Evolutionary conservation across 2,329 filamentous ascomycete genomes (phyloP), one percentile per base, ranked within the genome.

Genomic region (Trichoderma aggressivum): DNA sequence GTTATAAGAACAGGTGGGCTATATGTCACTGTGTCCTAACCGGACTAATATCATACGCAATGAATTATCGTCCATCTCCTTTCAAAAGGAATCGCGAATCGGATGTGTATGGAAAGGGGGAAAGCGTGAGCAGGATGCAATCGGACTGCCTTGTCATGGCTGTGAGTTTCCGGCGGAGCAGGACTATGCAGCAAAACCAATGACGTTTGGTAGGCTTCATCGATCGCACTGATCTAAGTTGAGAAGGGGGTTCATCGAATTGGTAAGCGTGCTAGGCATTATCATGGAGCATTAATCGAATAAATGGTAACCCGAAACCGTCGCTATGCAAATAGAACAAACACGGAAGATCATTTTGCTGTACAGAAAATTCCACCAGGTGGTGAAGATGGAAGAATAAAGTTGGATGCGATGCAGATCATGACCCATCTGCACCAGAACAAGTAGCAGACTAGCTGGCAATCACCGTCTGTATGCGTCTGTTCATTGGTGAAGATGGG

Each of bases 401-500:
- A 50, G 18, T 24, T 36, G 62, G 18, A 16, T 12, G 39, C 32
- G 36, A 43, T 26, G 32, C 21, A 32, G 59, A 56, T 39, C 18
- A 39, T 36, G 24, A 14, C 24, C 10, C 10, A 26, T 39, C 55
- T n/a, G 26, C 28, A 16, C 26, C 50, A 55, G 36, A 43, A 24
- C 24, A 66, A 66, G 18, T 11, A 14, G 26, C 14, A 21, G 47
- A 34, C 60, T 80, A 89, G 76, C 82, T 86, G 72, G 90, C 88
- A 55, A 87, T 90, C 89, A 91, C 90, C 83, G 90, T 85, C 77
- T 89, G 88, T 83, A 90, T 85, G 70, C 88, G 84, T 74, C 79
- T 84, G 69, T 81, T 82, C 50, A 89, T 79, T 66, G 82, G 82
- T 60, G 84, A 84, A 5, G 86, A 83, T 5, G 87, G 83, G 2